phyloP scores from a whole-genome alignment of 140 eudicot species.

The Oenanthe javanica region DNA sequence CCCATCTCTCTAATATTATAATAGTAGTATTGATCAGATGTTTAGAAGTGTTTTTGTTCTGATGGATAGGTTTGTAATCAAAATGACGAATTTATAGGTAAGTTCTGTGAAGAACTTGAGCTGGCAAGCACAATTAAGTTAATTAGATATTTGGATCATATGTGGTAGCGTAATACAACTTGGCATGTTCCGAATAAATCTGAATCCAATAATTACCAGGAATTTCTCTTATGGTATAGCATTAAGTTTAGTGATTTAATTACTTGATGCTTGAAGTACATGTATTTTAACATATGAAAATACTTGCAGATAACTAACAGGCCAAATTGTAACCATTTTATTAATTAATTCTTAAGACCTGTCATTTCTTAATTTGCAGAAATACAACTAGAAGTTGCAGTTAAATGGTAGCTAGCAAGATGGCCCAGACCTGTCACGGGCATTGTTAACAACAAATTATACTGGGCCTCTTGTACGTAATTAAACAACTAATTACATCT shows the following conservation, averaged over 20 bases:
- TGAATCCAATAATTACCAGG: neutral
- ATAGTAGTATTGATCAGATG: neutral
- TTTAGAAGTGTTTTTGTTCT: neutral
- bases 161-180: too few species aligned
- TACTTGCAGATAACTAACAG: too few species aligned
- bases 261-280: too few species aligned
- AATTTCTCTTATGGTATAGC: too few species aligned
- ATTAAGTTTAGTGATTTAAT: too few species aligned
- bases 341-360: neutral
- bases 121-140: constrained; percentile 9
- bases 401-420: neutral
- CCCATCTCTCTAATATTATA: constrained; percentile 20
- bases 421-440: neutral
- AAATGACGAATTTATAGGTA: constrained; percentile 11
- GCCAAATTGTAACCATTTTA: too few species aligned
- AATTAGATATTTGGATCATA: neutral
- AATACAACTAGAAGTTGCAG: neutral
- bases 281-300: too few species aligned
- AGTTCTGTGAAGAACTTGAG: neutral
- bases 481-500: too few species aligned
- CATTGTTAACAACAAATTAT: neutral
- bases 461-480: neutral
- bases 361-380: neutral
- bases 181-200: too few species aligned
- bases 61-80: neutral